Evolutionary conservation across 2,329 filamentous ascomycete species (phyloP).

Genomic region (Ceratocystis albifundus): DNA sequence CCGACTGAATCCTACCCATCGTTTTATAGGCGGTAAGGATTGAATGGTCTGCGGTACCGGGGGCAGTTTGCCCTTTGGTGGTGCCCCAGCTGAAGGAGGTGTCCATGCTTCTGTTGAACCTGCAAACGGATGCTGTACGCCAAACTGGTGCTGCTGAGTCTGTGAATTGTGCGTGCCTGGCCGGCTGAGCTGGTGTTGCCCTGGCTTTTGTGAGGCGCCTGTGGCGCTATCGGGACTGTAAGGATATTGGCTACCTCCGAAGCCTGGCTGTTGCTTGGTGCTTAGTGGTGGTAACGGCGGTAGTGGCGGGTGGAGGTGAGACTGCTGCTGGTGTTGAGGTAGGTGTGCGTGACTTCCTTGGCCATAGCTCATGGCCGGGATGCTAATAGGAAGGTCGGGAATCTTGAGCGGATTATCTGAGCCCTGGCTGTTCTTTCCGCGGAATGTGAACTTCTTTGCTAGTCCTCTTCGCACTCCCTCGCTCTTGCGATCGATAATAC

Average conservation of each 20-base stretch:
- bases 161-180: neutral
- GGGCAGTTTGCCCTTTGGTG: slow-evolving; percentile 36
- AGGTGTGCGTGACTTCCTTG: slow-evolving; percentile 16
- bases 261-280: slow-evolving; percentile 23
- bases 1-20: slow-evolving; percentile 42
- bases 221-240: slow-evolving; percentile 22
- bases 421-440: slow-evolving; percentile 31
- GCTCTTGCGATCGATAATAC: slow-evolving; percentile 44
- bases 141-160: neutral
- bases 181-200: neutral
- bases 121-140: neutral
- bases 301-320: neutral
- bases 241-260: slow-evolving; percentile 14
- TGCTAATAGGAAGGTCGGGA: slow-evolving; percentile 25
- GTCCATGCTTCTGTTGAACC: slow-evolving; percentile 20
- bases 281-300: neutral
- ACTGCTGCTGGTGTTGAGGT: slow-evolving; percentile 21
- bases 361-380: slow-evolving; percentile 25
- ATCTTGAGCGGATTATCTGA: neutral
- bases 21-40: slow-evolving; percentile 36
- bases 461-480: slow-evolving; percentile 44
- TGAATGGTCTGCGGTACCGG: slow-evolving; percentile 31
- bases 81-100: slow-evolving; percentile 27
- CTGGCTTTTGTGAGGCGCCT: neutral
- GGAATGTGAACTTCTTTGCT: slow-evolving; percentile 43